Percentiles rank a stretch among this genome's conserved stretches.
phyloP scores from a whole-genome alignment of 2,329 filamentous ascomycete genomes.

The Monosporascus sp. region DNA sequence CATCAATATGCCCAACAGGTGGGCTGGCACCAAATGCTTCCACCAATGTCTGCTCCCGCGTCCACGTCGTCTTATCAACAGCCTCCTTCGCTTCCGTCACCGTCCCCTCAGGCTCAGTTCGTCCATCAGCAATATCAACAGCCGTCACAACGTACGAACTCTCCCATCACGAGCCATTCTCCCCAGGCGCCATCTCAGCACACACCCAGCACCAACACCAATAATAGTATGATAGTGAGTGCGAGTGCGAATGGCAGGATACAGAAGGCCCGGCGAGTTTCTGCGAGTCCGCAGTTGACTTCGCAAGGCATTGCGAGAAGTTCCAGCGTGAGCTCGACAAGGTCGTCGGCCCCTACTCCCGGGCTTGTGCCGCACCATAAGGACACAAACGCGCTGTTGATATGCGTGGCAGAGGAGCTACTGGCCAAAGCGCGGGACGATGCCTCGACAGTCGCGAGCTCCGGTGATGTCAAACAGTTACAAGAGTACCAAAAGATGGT shows the following conservation, averaged over 20 bases:
- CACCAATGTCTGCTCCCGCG: conserved; percentile 18
- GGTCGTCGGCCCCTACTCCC: conserved; percentile 24
- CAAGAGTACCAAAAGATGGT: conserved; percentile 68
- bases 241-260: conserved; percentile 14
- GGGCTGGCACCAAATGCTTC: conserved; percentile 21
- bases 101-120: conserved; percentile 4
- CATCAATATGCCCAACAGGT: conserved; percentile 15
- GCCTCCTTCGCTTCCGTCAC: conserved; percentile 47
- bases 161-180: conserved; percentile 21
- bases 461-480: conserved; percentile 45
- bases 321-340: conserved; percentile 27
- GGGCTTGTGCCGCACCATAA: conserved; percentile 38
- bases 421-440: conserved; percentile 59
- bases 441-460: conserved; percentile 42
- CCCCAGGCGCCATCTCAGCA: conserved; percentile 20
- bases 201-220: conserved; percentile 14
- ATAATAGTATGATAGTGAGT: conserved; percentile 11
- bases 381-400: conserved; percentile 54
- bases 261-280: conserved; percentile 22
- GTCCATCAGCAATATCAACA: conserved; percentile 13
- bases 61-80: conserved; percentile 33
- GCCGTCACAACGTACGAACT: conserved; percentile 17
- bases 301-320: conserved; percentile 23
- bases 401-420: conserved; percentile 73
- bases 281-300: conserved; percentile 25